phyloP scores from a whole-genome alignment of 1,284 basidiomycete species.

The Coniferiporia weirii region DNA sequence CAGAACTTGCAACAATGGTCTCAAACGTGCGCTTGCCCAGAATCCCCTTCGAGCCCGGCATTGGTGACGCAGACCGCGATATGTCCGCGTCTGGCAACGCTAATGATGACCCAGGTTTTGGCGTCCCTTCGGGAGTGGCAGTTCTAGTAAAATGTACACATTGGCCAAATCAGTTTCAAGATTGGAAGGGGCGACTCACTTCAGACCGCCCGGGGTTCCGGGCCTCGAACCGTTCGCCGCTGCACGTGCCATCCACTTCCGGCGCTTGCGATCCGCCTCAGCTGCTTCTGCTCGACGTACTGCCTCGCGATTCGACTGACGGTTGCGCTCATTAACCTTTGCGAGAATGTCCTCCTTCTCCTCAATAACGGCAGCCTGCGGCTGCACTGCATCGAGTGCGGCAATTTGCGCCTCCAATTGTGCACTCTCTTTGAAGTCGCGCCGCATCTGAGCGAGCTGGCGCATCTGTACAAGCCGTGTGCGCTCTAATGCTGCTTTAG shows the following conservation, averaged over 20 bases:
- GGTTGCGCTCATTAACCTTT: conserved; percentile 84
- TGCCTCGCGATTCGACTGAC: conserved; percentile 72
- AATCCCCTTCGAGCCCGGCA: conserved; percentile 28
- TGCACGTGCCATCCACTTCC: conserved; percentile 41
- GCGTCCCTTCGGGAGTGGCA: conserved; percentile 23
- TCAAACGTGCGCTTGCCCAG: conserved; percentile 44
- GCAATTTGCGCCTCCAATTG: conserved; percentile 59
- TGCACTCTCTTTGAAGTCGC: conserved; percentile 56
- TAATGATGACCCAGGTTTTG: conserved; percentile 22
- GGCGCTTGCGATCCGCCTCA: conserved; percentile 62
- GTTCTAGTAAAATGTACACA: conserved; percentile 4
- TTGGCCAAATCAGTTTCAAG: conserved; percentile 4
- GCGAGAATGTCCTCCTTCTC: conserved; percentile 56
- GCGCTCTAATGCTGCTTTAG: conserved; percentile 49
- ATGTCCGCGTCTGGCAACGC: conserved; percentile 24
- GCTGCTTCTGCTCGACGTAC: conserved; percentile 72
- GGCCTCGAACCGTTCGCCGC: conserved; percentile 38
- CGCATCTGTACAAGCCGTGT: conserved; percentile 61
- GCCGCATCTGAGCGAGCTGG: conserved; percentile 65
- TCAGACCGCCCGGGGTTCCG: conserved; percentile 54
- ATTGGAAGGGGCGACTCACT: conserved; percentile 41
- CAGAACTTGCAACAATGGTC: conserved; percentile 52
- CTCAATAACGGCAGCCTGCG: conserved; percentile 31
- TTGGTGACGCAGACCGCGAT: conserved; percentile 37
- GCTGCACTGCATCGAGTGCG: conserved; percentile 35